Evolutionary conservation across 2,329 filamentous ascomycete species (phyloP).

Genomic region (Bipolaris sorokiniana): DNA sequence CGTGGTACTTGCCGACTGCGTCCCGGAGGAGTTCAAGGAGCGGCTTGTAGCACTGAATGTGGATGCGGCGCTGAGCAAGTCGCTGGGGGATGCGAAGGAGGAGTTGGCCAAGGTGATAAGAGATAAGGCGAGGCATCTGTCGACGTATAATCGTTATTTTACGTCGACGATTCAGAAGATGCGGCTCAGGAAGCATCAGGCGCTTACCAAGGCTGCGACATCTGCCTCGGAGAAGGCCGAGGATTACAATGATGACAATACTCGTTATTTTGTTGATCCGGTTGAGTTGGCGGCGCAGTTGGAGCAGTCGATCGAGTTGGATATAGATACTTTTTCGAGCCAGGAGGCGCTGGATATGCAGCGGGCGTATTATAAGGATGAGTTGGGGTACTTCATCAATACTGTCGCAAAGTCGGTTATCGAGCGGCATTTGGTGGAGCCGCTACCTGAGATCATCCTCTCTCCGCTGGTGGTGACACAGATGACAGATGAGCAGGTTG

Average conservation of each 20-base stretch:
- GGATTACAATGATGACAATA: neutral
- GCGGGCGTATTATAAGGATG: slow-evolving; percentile 49
- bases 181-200: slow-evolving; percentile 18
- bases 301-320: slow-evolving; percentile 15
- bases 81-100: slow-evolving; percentile 40
- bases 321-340: slow-evolving; percentile 46
- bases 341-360: slow-evolving; percentile 47
- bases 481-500: slow-evolving; percentile 46
- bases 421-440: slow-evolving; percentile 47
- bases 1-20: slow-evolving; percentile 44
- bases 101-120: slow-evolving; percentile 57
- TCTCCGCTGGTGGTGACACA: slow-evolving; percentile 37
- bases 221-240: neutral
- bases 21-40: slow-evolving; percentile 50
- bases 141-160: slow-evolving; percentile 61
- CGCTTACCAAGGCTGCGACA: neutral
- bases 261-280: neutral
- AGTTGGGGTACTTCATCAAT: slow-evolving; percentile 47
- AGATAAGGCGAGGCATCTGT: slow-evolving; percentile 57
- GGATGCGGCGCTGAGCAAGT: slow-evolving; percentile 49
- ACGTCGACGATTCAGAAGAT: slow-evolving; percentile 31
- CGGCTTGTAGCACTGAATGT: slow-evolving; percentile 50
- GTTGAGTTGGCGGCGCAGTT: slow-evolving; percentile 5
- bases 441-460: slow-evolving; percentile 38
- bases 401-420: slow-evolving; percentile 47